A percentile compares a stretch with the other conserved stretches of the same genome.
phyloP scores from a whole-genome alignment of 2,329 filamentous ascomycete species.

The Trichoderma afroharzianum region DNA sequence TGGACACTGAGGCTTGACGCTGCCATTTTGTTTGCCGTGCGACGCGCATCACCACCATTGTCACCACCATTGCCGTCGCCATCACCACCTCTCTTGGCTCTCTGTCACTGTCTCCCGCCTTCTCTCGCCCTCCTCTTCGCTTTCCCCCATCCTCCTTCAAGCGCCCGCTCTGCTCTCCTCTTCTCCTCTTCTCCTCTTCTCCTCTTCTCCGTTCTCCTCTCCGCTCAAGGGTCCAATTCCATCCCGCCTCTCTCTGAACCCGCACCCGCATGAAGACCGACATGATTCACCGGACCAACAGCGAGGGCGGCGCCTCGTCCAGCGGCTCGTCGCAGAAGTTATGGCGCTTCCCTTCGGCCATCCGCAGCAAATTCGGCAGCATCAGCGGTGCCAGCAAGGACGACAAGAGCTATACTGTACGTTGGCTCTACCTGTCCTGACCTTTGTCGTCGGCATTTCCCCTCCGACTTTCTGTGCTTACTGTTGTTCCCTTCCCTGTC shows the following conservation, averaged over 20 bases:
- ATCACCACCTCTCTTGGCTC: neutral
- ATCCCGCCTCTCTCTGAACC: neutral
- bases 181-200: too few relatives aligned
- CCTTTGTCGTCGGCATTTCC: neutral
- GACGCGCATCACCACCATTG: neutral
- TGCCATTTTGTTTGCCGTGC: neutral
- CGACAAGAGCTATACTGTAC: constrained; percentile 21
- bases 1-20: constrained; percentile 19
- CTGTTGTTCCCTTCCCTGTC: neutral
- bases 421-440: neutral
- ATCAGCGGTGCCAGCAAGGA: constrained; percentile 24
- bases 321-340: constrained; percentile 20
- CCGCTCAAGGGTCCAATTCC: neutral
- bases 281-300: constrained; percentile 32
- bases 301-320: constrained; percentile 25
- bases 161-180: too few relatives aligned
- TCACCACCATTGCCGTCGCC: neutral
- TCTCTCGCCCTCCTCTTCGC: neutral
- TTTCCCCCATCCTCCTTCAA: neutral
- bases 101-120: neutral
- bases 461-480: neutral
- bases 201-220: neutral
- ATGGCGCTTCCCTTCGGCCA: constrained; percentile 24
- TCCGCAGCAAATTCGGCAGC: constrained; percentile 23
- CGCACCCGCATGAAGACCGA: neutral